Evolutionary conservation across 345 rosid genomes (phyloP).

Genomic region (Luvunga scandens): DNA sequence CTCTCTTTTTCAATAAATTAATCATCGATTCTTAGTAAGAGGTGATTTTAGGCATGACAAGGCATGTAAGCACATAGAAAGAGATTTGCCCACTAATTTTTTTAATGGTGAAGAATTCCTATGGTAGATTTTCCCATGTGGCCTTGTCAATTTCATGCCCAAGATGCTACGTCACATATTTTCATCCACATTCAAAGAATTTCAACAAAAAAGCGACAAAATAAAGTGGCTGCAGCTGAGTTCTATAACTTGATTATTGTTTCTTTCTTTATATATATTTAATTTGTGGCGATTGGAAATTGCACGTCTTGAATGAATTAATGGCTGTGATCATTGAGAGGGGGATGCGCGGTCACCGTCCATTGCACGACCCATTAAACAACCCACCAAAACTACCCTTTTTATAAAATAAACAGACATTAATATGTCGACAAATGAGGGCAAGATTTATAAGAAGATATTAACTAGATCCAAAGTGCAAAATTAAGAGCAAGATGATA

Average conservation of each 20-base stretch:
- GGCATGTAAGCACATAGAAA: neutral
- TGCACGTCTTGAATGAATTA: neutral
- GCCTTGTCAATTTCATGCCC: neutral
- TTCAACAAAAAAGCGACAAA: neutral
- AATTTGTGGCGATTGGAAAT: neutral
- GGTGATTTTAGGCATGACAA: neutral
- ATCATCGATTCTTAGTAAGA: neutral
- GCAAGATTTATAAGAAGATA: neutral
- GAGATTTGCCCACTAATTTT: neutral
- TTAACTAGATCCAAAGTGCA: too few relatives aligned
- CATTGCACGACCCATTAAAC: neutral
- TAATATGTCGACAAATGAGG: neutral
- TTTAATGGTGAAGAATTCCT: neutral
- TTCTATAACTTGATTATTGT: neutral
- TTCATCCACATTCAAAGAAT: neutral
- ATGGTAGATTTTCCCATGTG: neutral
- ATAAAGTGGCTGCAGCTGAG: neutral
- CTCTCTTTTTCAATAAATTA: neutral
- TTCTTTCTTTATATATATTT: too few relatives aligned
- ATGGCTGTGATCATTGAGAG: neutral
- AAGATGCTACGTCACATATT: neutral
- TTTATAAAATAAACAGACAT: too few relatives aligned
- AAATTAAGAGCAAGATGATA: neutral
- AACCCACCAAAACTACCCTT: neutral
- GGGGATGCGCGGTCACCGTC: neutral